Evolutionary conservation across 768 basidiomycete genomes (phyloP).

Genomic region (Calocybe gangraenosa): DNA sequence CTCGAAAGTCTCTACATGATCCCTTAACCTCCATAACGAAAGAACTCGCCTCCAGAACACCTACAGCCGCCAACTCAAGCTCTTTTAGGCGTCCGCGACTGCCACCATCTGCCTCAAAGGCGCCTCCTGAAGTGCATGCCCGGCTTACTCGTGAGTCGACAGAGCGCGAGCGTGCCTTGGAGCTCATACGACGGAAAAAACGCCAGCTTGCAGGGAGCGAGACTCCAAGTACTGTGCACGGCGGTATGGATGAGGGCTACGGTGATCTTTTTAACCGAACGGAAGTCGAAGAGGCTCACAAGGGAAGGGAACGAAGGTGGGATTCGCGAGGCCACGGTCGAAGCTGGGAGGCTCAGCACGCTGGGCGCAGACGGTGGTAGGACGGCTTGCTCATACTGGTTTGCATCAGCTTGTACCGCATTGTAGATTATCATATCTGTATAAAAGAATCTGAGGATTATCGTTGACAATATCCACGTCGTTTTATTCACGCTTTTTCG

Average conservation of each 20-base stretch:
- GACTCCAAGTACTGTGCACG: conserved; percentile 68
- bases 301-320: conserved; percentile 35
- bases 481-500: too few relatives aligned
- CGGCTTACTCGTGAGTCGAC: conserved; percentile 70
- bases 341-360: conserved; percentile 13
- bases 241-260: conserved; percentile 46
- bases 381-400: not conserved
- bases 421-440: not conserved
- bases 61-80: conserved; percentile 16
- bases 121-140: conserved; percentile 44
- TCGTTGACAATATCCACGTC: too few relatives aligned
- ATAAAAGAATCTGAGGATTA: too few relatives aligned
- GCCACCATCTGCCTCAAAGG: conserved; percentile 19
- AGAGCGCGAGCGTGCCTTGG: conserved; percentile 73
- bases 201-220: conserved; percentile 59
- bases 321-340: conserved; percentile 18
- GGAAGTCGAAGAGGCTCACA: conserved; percentile 72
- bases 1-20: conserved; percentile 60
- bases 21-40: conserved; percentile 73
- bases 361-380: conserved; percentile 14
- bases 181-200: conserved; percentile 62
- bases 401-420: too few relatives aligned
- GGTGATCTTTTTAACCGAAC: conserved; percentile 65
- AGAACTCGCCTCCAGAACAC: conserved; percentile 45
- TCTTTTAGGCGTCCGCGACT: conserved; percentile 14